phyloP scores from a whole-genome alignment of 495 filamentous ascomycete genomes.

The Aspergillus sclerotiicarbonarius region DNA sequence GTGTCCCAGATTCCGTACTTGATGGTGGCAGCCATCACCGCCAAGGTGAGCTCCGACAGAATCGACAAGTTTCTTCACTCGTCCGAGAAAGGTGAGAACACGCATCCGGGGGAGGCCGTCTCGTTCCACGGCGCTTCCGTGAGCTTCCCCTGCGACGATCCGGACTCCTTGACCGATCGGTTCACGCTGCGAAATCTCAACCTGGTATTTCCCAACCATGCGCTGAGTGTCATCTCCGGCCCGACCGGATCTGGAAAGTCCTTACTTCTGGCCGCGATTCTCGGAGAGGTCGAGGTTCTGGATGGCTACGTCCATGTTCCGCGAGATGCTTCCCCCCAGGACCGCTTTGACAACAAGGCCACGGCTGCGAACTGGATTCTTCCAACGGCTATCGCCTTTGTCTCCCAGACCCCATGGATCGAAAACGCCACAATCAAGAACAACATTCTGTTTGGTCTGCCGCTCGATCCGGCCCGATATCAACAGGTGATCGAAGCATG shows the following conservation, averaged over 20 bases:
- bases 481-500: slow-evolving; percentile 63
- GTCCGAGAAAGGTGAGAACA: slow-evolving; percentile 54
- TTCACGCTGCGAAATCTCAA: slow-evolving; percentile 60
- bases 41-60: slow-evolving; percentile 60
- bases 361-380: slow-evolving; percentile 43
- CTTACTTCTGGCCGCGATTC: slow-evolving; percentile 57
- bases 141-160: slow-evolving; percentile 61
- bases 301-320: slow-evolving; percentile 50
- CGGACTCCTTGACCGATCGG: slow-evolving; percentile 38
- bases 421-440: slow-evolving; percentile 76
- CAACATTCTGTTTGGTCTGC: slow-evolving; percentile 72
- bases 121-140: slow-evolving; percentile 61
- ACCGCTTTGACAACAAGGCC: slow-evolving; percentile 17
- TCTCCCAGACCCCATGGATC: slow-evolving; percentile 84
- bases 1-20: slow-evolving; percentile 64
- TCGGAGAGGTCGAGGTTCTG: slow-evolving; percentile 58
- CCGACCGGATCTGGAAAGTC: slow-evolving; percentile 64
- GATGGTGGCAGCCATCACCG: slow-evolving; percentile 59
- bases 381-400: slow-evolving; percentile 66
- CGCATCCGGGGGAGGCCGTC: slow-evolving; percentile 44
- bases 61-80: slow-evolving; percentile 63
- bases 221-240: slow-evolving; percentile 63
- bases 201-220: slow-evolving; percentile 61
- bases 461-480: slow-evolving; percentile 64
- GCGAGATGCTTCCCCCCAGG: slow-evolving; percentile 10